These are phyloP conservation scores for Cladophialophora immunda DNA, from an alignment of 2,329 filamentous ascomycete genomes.

Conservation along the genomic window DNA sequence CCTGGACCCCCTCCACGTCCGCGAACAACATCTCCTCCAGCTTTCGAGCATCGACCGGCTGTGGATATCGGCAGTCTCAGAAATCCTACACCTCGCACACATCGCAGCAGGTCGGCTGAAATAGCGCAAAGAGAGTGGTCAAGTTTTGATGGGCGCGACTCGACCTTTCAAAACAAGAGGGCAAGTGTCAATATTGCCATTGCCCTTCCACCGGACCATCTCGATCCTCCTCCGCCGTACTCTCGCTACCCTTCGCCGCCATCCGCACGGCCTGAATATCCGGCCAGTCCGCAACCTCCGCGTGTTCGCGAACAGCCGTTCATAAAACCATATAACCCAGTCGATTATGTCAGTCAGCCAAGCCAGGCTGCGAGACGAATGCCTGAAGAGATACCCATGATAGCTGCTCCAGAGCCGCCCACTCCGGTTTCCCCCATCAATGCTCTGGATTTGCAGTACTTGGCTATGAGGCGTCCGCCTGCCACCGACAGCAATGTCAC, in stretches of 20 bases:
- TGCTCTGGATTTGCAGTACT: conserved; percentile 27
- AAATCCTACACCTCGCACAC: conserved; percentile 24
- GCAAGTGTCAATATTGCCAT: conserved; percentile 33
- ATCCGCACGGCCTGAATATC: not conserved
- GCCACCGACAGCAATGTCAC: conserved; percentile 17
- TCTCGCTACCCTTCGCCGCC: conserved; percentile 16
- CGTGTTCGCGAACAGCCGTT: not conserved
- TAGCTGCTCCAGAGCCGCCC: conserved; percentile 24
- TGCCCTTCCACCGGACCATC: conserved; percentile 33
- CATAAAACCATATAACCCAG: conserved; percentile 20
- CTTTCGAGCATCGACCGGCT: not conserved
- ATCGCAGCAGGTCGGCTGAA: conserved; percentile 30
- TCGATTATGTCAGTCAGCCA: conserved; percentile 9
- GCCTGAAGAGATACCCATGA: conserved; percentile 18
- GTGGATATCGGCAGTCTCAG: conserved; percentile 17
- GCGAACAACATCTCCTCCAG: conserved; percentile 24
- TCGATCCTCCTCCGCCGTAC: conserved; percentile 36
- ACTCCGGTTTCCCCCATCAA: conserved; percentile 33
- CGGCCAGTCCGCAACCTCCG: conserved; percentile 9
- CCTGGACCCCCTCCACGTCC: conserved; percentile 30
- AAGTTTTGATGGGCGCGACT: conserved; percentile 14
- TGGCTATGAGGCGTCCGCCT: conserved; percentile 18
- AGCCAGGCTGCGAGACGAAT: not conserved
- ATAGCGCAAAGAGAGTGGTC: conserved; percentile 19
- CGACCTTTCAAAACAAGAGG: conserved; percentile 9